Conservation (phyloP, 768 basidiomycete species). For the Pluteus cervinus region DNA sequence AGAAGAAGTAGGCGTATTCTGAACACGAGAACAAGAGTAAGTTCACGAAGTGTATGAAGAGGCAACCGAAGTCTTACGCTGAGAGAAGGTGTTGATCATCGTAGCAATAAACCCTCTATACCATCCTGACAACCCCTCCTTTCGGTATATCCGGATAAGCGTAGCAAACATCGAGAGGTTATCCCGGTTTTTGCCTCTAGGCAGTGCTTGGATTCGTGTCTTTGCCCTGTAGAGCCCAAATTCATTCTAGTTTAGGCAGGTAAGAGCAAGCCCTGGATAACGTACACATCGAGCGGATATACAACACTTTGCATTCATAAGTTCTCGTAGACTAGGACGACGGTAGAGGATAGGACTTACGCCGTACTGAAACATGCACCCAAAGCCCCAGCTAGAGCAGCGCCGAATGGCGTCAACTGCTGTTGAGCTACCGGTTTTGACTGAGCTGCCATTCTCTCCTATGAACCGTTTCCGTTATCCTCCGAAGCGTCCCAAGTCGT, state of each 20-base stretch:
- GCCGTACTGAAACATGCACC: slow-evolving; percentile 92
- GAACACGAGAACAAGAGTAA: slow-evolving; percentile 4
- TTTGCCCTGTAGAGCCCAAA: slow-evolving; percentile 64
- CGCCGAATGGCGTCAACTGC: slow-evolving; percentile 79
- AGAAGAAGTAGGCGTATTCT: slow-evolving; percentile 99
- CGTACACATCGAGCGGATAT: slow-evolving; percentile 93
- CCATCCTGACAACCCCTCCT: slow-evolving; percentile 77
- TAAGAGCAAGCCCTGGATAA: slow-evolving; percentile 9
- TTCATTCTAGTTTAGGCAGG: slow-evolving; percentile 6
- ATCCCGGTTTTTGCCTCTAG: slow-evolving; percentile 48
- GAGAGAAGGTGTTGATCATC: slow-evolving; percentile 97
- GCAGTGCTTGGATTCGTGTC: slow-evolving; percentile 86
- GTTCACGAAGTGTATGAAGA: slow-evolving; percentile 5
- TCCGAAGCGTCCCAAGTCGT: background rate
- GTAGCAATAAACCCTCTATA: slow-evolving; percentile 94
- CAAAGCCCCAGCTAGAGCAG: slow-evolving; percentile 88
- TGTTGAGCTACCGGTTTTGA: slow-evolving; percentile 57
- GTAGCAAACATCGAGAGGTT: slow-evolving; percentile 58
- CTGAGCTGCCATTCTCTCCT: slow-evolving; percentile 46
- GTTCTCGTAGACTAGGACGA: slow-evolving; percentile 6
- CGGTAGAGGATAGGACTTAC: slow-evolving; percentile 40
- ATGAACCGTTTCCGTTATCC: too few relatives aligned
- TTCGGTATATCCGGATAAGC: slow-evolving; percentile 63
- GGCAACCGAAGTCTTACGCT: slow-evolving; percentile 56
- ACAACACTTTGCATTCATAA: slow-evolving; percentile 53